These are phyloP conservation scores for Diversispora eburnea DNA, from an alignment of 192 early-diverging fungal species.

Conservation along the genomic window DNA sequence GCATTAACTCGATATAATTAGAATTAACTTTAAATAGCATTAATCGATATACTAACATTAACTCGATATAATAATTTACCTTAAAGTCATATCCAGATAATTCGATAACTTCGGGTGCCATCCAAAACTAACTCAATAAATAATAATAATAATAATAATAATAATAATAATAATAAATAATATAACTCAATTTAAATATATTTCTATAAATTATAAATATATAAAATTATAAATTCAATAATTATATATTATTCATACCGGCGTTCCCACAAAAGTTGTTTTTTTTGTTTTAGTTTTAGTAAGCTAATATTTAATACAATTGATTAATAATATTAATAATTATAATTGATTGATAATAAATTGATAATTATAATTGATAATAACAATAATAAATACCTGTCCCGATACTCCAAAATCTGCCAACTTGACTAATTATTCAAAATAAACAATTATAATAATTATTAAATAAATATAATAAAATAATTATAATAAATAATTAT, in stretches of 20 bases:
- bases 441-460: neutral
- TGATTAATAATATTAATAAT: neutral
- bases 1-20: too few species aligned
- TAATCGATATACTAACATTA: too few species aligned
- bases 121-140: conserved; percentile 63
- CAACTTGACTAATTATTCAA: conserved; percentile 64
- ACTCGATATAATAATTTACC: conserved; percentile 30
- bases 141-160: neutral
- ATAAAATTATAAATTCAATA: too few species aligned
- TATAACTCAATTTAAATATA: too few species aligned
- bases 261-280: conserved; percentile 97
- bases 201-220: too few species aligned
- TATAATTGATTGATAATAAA: neutral
- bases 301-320: conserved; percentile 45
- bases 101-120: conserved; percentile 93
- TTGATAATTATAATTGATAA: neutral
- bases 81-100: conserved; percentile 92
- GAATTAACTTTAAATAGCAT: too few species aligned
- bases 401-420: conserved; percentile 99
- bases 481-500: neutral
- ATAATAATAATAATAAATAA: too few species aligned
- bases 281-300: conserved; percentile 90
- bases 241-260: conserved; percentile 43
- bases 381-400: conserved; percentile 48
- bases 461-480: neutral